These are phyloP conservation scores for Blastobotrys ciferrii DNA, from an alignment of 1,139 yeast species.

Conservation along the genomic window DNA sequence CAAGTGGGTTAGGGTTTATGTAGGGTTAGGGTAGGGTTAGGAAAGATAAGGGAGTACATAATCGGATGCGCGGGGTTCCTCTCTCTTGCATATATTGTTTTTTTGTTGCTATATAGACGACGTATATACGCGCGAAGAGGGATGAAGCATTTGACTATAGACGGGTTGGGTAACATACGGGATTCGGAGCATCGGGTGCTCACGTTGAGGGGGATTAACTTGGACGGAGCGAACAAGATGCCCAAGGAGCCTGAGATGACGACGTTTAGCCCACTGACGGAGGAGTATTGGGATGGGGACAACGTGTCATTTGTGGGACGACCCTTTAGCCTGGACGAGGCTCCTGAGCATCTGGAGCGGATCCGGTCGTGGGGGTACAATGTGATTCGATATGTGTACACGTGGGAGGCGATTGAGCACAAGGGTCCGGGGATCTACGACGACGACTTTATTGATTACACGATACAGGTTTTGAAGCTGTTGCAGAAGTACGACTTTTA, in stretches of 20 bases:
- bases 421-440: conserved; percentile 84
- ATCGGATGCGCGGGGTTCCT: no score
- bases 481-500: conserved; percentile 66
- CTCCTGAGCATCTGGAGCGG: conserved; percentile 62
- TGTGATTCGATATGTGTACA: conserved; percentile 68
- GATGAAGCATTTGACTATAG: conserved; percentile 17
- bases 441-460: conserved; percentile 68
- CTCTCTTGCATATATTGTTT: no score
- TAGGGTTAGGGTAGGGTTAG: no score
- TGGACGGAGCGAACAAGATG: conserved; percentile 67
- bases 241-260: conserved; percentile 60
- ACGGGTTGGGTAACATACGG: conserved; percentile 53
- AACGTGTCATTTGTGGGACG: conserved; percentile 75
- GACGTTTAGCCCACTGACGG: conserved; percentile 49
- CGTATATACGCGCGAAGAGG: no score
- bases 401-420: conserved; percentile 95
- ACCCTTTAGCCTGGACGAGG: conserved; percentile 75
- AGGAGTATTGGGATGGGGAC: conserved; percentile 63
- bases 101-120: no score
- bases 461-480: conserved; percentile 58
- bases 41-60: no score
- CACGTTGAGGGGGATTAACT: conserved; percentile 71
- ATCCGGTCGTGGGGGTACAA: conserved; percentile 83
- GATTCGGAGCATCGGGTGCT: conserved; percentile 57
- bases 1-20: no score